Evolutionary conservation across 73 alveolate genomes (phyloP).

Genomic region (Tetrahymena borealis): DNA sequence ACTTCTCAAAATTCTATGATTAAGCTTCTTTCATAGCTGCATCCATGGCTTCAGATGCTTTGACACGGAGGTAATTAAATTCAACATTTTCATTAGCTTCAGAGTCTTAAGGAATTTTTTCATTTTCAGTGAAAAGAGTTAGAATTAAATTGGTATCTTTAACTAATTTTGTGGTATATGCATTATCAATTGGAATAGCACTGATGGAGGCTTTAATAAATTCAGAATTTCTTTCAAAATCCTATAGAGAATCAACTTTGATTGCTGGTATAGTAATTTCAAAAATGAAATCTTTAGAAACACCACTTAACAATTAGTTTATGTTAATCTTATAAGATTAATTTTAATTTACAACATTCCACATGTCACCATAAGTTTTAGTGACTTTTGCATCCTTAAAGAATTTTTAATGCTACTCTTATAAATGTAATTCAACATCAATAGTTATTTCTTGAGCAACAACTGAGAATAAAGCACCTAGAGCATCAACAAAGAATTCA

Average conservation of each 20-base stretch:
- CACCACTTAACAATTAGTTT: conserved; percentile 9
- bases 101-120: conserved; percentile 7
- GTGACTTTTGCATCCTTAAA: background rate
- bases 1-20: background rate
- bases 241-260: background rate
- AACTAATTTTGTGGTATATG: background rate
- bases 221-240: background rate
- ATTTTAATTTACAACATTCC: background rate
- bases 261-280: conserved; percentile 10
- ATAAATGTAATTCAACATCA: background rate
- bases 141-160: background rate
- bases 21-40: conserved; percentile 14
- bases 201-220: conserved; percentile 1
- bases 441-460: conserved; percentile 17
- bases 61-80: conserved; percentile 31
- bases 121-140: conserved; percentile 15
- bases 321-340: background rate
- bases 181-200: background rate
- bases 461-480: conserved; percentile 27
- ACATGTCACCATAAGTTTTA: conserved; percentile 40
- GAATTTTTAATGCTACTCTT: background rate
- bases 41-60: conserved; percentile 37
- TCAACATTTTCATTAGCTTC: conserved; percentile 35
- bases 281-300: conserved; percentile 21
- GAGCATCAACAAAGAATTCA: conserved; percentile 45